Conservation (phyloP, 2,329 filamentous ascomycete genomes). For the Pezicula radicicola region DNA sequence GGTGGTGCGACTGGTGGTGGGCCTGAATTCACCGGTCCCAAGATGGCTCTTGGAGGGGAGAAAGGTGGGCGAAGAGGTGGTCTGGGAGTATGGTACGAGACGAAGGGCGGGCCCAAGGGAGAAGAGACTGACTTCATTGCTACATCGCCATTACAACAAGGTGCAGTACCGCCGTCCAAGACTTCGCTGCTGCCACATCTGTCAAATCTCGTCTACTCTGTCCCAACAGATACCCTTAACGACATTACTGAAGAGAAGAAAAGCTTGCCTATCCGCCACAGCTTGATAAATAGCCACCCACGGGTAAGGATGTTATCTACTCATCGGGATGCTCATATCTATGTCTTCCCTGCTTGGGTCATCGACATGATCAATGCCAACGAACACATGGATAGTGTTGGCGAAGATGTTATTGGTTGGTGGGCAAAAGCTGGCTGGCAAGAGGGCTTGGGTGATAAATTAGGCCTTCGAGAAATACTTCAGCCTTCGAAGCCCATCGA, state of each 20-base stretch:
- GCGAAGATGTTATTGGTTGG: slow-evolving; percentile 89
- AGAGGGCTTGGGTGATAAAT: slow-evolving; percentile 71
- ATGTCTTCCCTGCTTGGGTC: slow-evolving; percentile 90
- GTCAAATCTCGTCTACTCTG: slow-evolving; percentile 79
- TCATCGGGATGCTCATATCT: slow-evolving; percentile 89
- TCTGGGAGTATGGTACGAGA: slow-evolving; percentile 88
- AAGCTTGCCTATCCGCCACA: slow-evolving; percentile 70
- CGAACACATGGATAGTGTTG: slow-evolving; percentile 80
- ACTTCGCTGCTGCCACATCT: slow-evolving; percentile 65
- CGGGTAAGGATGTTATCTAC: slow-evolving; percentile 77
- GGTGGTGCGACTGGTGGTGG: slow-evolving; percentile 53
- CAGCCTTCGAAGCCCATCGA: slow-evolving; percentile 38
- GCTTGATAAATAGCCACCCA: slow-evolving; percentile 71
- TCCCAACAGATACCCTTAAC: slow-evolving; percentile 85
- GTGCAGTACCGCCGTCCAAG: slow-evolving; percentile 55
- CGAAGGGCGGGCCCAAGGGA: slow-evolving; percentile 75
- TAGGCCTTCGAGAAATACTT: slow-evolving; percentile 68
- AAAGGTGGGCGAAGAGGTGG: slow-evolving; percentile 68
- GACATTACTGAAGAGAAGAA: slow-evolving; percentile 77
- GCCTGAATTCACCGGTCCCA: slow-evolving; percentile 35
- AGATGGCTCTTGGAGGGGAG: slow-evolving; percentile 50
- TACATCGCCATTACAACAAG: slow-evolving; percentile 62
- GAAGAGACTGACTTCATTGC: slow-evolving; percentile 93
- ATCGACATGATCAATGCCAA: slow-evolving; percentile 80
- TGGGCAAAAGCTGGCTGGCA: slow-evolving; percentile 97